Conservation (phyloP, 2,329 filamentous ascomycete species). For the Tolypocladium nubicola region DNA sequence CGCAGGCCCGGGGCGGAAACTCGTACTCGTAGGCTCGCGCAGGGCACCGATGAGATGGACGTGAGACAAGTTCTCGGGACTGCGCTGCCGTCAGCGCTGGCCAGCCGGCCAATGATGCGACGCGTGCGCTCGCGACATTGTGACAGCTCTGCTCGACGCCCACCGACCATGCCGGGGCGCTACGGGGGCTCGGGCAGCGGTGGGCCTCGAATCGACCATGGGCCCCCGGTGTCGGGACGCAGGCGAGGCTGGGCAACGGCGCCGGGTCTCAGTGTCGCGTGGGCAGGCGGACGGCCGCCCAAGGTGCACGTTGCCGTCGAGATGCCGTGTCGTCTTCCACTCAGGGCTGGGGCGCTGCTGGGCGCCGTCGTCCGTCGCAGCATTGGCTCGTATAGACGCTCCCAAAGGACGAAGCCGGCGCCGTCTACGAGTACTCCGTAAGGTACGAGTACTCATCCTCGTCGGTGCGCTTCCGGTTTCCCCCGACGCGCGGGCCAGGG, state of each 20-base stretch:
- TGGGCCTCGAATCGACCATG: neutral
- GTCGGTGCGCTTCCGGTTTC: conserved; percentile 3
- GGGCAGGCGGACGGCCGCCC: neutral
- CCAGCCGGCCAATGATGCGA: neutral
- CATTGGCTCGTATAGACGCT: neutral
- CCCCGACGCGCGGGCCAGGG: neutral
- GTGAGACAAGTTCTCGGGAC: conserved; percentile 3
- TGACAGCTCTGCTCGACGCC: neutral
- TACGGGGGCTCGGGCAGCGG: neutral
- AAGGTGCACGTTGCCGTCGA: neutral
- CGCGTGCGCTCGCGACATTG: neutral
- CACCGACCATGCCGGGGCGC: neutral
- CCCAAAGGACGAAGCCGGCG: neutral
- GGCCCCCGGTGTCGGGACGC: neutral
- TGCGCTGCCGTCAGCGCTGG: neutral
- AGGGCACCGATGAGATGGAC: neutral
- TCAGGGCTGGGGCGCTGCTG: too few relatives aligned
- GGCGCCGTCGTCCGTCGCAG: neutral
- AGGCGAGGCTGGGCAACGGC: too few relatives aligned
- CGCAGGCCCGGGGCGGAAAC: too few relatives aligned
- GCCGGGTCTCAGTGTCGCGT: conserved; percentile 1
- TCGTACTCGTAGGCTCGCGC: too few relatives aligned
- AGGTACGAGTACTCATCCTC: too few relatives aligned
- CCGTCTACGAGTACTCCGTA: too few relatives aligned
- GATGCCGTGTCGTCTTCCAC: too few relatives aligned